Percentiles rank a stretch among this genome's conserved stretches.
These are phyloP conservation scores for Alternaria sp. DNA, from an alignment of 2,329 filamentous ascomycete genomes.

Conservation along the genomic window DNA sequence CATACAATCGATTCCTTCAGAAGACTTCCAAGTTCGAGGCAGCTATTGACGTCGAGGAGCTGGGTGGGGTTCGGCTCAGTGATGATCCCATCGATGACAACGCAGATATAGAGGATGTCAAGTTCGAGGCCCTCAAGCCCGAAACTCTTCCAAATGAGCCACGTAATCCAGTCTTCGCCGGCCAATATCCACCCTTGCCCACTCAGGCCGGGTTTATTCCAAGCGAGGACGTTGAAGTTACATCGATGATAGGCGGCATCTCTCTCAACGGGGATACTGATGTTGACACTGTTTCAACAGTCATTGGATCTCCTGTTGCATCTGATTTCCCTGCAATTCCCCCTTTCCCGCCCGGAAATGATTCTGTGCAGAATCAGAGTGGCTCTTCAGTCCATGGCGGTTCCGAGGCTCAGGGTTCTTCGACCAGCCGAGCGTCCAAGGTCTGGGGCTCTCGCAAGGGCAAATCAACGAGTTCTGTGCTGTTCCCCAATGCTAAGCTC, in stretches of 20 bases:
- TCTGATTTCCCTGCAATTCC: neutral
- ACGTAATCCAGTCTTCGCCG: neutral
- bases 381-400: neutral
- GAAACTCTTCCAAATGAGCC: constrained; percentile 18
- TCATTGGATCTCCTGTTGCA: constrained; percentile 12
- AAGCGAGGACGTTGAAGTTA: constrained; percentile 12
- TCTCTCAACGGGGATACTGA: constrained; percentile 24
- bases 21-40: constrained; percentile 44
- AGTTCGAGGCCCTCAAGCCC: constrained; percentile 40
- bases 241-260: constrained; percentile 23
- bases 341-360: neutral
- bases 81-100: constrained; percentile 30
- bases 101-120: constrained; percentile 28
- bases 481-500: constrained; percentile 51
- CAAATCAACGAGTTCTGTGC: constrained; percentile 33
- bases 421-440: constrained; percentile 26
- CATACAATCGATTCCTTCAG: constrained; percentile 36
- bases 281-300: constrained; percentile 19
- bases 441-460: constrained; percentile 34
- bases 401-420: constrained; percentile 11
- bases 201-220: constrained; percentile 8
- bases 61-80: constrained; percentile 35
- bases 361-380: neutral
- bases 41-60: constrained; percentile 39
- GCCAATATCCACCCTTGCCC: constrained; percentile 36